Evolutionary conservation across 2,329 filamentous ascomycete genomes (phyloP).

Genomic region (Helotiales sp.): DNA sequence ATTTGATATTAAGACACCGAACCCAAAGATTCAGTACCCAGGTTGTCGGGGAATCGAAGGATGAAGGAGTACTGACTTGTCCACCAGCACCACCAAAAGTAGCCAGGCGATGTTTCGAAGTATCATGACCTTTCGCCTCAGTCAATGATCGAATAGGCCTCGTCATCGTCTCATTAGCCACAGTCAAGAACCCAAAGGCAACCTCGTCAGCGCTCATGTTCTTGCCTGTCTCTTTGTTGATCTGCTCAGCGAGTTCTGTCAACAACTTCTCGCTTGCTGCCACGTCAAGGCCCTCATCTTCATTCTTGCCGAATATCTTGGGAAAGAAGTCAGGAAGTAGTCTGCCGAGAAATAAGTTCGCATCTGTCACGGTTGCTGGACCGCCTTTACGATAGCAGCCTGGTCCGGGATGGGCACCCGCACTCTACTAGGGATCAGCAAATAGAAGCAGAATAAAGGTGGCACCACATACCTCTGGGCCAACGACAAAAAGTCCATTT

Average conservation of each 20-base stretch:
- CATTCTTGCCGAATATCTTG: constrained; percentile 91
- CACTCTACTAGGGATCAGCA: constrained; percentile 48
- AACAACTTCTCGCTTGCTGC: constrained; percentile 78
- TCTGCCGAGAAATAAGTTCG: constrained; percentile 83
- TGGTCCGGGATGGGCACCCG: constrained; percentile 86
- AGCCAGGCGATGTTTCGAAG: constrained; percentile 85
- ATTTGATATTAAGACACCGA: background rate
- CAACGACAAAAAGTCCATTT: constrained; percentile 89
- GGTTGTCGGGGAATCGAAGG: background rate
- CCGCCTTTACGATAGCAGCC: constrained; percentile 91
- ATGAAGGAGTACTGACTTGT: constrained; percentile 51
- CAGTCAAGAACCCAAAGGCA: constrained; percentile 85
- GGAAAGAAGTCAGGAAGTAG: constrained; percentile 91
- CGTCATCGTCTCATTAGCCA: constrained; percentile 92
- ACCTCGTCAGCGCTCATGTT: constrained; percentile 82
- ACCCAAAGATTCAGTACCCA: background rate
- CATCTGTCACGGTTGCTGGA: constrained; percentile 90
- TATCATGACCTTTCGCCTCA: constrained; percentile 90
- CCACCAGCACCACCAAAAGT: constrained; percentile 93
- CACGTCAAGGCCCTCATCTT: constrained; percentile 79
- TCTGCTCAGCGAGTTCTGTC: constrained; percentile 74
- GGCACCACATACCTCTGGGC: constrained; percentile 67
- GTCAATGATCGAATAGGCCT: constrained; percentile 88
- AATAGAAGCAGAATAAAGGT: too few species aligned
- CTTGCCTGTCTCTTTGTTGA: constrained; percentile 76